These are phyloP conservation scores for Lupinus albus DNA, from an alignment of 306 rosid genomes.

Conservation along the genomic window DNA sequence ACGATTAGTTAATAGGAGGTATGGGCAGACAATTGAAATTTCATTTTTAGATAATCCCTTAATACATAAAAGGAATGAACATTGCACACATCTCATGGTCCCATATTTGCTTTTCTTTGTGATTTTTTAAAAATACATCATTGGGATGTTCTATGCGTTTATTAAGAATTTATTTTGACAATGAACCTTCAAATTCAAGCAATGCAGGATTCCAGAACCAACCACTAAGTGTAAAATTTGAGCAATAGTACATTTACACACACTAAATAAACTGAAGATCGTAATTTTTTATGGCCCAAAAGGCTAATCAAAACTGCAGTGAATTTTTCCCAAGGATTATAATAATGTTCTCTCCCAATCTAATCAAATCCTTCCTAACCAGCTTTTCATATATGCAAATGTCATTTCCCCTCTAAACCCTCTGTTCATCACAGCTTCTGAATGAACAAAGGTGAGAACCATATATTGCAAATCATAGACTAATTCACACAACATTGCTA, in stretches of 20 bases:
- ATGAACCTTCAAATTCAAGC: constrained; percentile 10
- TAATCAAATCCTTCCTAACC: constrained; percentile 47
- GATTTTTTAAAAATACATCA: too few relatives aligned
- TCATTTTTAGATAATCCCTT: too few relatives aligned
- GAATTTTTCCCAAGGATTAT: constrained; percentile 43
- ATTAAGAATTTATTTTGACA: neutral
- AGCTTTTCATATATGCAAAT: constrained; percentile 49
- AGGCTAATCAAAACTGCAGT: constrained; percentile 49
- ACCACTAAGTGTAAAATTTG: constrained; percentile 4
- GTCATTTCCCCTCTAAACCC: constrained; percentile 42
- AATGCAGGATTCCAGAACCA: constrained; percentile 28
- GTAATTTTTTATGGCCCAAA: constrained; percentile 42
- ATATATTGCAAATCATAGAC: constrained; percentile 52
- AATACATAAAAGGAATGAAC: constrained; percentile 10
- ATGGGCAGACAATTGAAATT: too few relatives aligned
- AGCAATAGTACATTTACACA: too few relatives aligned
- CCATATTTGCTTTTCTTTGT: too few relatives aligned
- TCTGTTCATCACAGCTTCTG: constrained; percentile 45
- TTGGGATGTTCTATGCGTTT: constrained; percentile 1
- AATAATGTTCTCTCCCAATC: constrained; percentile 38
- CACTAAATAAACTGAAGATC: constrained; percentile 19
- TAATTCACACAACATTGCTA: constrained; percentile 66
- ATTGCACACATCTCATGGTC: neutral
- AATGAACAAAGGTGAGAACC: constrained; percentile 50
- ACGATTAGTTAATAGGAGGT: too few relatives aligned